phyloP scores from a whole-genome alignment of 257 asterid species.

The Ophiorrhiza pumila region DNA sequence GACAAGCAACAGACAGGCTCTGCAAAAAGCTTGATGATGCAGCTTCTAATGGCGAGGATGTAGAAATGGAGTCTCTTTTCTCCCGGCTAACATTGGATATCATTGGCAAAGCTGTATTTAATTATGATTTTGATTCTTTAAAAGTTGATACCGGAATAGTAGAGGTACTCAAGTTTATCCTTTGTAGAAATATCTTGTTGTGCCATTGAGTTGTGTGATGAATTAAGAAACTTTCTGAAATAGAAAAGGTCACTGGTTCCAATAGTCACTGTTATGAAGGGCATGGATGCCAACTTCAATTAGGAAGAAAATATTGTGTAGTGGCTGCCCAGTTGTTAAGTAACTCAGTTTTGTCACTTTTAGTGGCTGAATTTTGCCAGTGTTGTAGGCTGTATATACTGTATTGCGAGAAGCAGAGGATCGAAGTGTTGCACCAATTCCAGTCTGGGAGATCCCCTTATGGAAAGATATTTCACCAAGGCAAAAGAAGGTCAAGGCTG shows the following conservation, averaged over 20 bases:
- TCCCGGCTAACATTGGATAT: conserved; percentile 92
- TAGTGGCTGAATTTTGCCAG: conserved; percentile 22
- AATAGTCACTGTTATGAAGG: background rate
- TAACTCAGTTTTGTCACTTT: conserved; percentile 2
- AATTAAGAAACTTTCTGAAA: background rate
- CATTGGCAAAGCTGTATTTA: conserved; percentile 96
- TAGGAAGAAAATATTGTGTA: background rate
- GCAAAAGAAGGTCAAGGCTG: conserved; percentile 74
- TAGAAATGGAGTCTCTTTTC: conserved; percentile 97
- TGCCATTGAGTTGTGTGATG: background rate
- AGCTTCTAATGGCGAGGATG: conserved; percentile 91
- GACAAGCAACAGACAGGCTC: conserved; percentile 84
- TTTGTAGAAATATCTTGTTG: conserved; percentile 13
- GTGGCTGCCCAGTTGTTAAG: conserved; percentile 15
- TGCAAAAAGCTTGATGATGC: conserved; percentile 82
- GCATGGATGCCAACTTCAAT: background rate
- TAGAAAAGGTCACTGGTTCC: background rate
- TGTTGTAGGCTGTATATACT: conserved; percentile 85
- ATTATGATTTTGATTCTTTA: conserved; percentile 92
- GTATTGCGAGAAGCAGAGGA: conserved; percentile 94
- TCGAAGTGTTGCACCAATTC: conserved; percentile 90
- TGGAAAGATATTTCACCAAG: conserved; percentile 97
- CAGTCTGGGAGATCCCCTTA: conserved; percentile 94
- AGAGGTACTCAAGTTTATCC: conserved; percentile 48
- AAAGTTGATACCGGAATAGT: conserved; percentile 83